Evolutionary conservation across 2,329 filamentous ascomycete species (phyloP), one percentile per base, ranked within the genome.

Genomic region (Epichloe brachyelytri): DNA sequence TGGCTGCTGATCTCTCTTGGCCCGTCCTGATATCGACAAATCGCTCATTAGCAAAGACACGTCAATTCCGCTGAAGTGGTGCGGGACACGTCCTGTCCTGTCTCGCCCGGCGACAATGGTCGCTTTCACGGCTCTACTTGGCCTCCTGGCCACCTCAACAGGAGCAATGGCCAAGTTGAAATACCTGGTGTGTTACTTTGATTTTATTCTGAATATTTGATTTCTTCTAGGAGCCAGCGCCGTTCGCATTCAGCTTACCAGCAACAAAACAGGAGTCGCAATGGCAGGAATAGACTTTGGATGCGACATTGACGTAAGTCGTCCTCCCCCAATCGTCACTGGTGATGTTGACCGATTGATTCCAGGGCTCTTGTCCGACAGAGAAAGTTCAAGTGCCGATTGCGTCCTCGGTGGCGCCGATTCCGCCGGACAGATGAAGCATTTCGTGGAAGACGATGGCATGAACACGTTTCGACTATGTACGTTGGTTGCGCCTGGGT

Each of bases 401-500:
- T 12, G 59, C 54, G 6, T 53, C 57, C 57, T 62, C 11, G 63
- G 63, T 7, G 65, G 64, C 17, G 64, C 61, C 55, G 62, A 65
- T 46, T 76, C 73, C 11, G 63, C 66, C 3, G 71, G 63, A 0
- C 77, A 81, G 58, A 80, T 82, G 74, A 67, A 73, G 41, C 77
- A 81, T 57, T 82, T 80, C 57, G 68, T 72, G 43, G 64, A 69
- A 12, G 67, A 77, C 51, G 67, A 73, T 54, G 67, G 67, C 50
- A 68, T 80, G 48, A 81, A 81, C 58, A 70, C 76, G 37, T 80
- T 80, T 63, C 65, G 71, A 19, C 67, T 83, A 8, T 77, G 65
- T 64, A 53, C 63, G 66, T 56, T 20, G 19, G 66, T 56, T 17
- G 3, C 41, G 2, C 40, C 36, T 10, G 26, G 26, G 8, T 10